phyloP scores from a whole-genome alignment of 345 rosid species.

The Isatis tinctoria region DNA sequence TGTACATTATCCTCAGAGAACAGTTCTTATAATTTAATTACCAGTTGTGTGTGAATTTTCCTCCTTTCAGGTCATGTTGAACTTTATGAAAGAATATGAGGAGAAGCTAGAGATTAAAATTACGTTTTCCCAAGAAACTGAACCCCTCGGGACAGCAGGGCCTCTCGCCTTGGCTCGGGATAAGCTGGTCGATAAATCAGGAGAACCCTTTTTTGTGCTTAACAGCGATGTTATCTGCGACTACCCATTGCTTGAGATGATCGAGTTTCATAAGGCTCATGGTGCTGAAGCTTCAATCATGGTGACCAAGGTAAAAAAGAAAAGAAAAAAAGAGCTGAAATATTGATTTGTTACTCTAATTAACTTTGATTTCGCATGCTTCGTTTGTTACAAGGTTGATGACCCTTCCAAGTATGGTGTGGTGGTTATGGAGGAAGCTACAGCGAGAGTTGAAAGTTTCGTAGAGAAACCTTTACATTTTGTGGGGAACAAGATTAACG shows the following conservation, averaged over 20 bases:
- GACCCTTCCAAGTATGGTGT: slow-evolving; percentile 98
- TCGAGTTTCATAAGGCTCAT: neutral
- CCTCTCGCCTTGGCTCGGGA: slow-evolving; percentile 92
- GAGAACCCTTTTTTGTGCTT: slow-evolving; percentile 67
- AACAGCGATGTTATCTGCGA: slow-evolving; percentile 51
- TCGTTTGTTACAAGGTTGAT: slow-evolving; percentile 31
- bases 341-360: too few relatives aligned
- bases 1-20: slow-evolving; percentile 17
- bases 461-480: slow-evolving; percentile 79
- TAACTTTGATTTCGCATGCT: too few relatives aligned
- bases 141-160: slow-evolving; percentile 94
- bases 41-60: too few relatives aligned
- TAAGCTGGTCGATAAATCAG: slow-evolving; percentile 54
- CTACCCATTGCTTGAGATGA: slow-evolving; percentile 48
- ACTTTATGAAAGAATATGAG: slow-evolving; percentile 79
- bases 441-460: slow-evolving; percentile 63
- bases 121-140: slow-evolving; percentile 91
- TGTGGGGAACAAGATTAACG: slow-evolving; percentile 93
- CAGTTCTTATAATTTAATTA: too few relatives aligned
- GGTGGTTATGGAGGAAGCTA: slow-evolving; percentile 73
- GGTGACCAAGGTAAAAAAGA: slow-evolving; percentile 51
- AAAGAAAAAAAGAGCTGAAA: too few relatives aligned
- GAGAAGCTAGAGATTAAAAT: slow-evolving; percentile 75
- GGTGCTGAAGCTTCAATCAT: slow-evolving; percentile 27
- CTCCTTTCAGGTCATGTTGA: slow-evolving; percentile 49